These are phyloP conservation scores for Phaeosphaeriaceae sp. DNA, from an alignment of 2,329 filamentous ascomycete genomes.

Conservation along the genomic window DNA sequence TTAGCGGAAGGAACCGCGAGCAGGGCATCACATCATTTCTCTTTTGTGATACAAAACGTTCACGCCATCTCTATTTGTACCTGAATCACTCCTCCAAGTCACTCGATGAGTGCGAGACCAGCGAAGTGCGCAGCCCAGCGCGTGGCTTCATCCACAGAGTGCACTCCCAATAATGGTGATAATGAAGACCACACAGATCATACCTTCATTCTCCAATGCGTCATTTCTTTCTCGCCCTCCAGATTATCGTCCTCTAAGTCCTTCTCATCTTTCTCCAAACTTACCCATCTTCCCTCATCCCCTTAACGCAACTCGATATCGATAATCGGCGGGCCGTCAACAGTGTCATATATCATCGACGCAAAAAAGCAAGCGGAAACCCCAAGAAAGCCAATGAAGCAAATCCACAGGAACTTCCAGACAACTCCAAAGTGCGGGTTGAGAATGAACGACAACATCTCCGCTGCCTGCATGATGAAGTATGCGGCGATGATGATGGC, in stretches of 20 bases:
- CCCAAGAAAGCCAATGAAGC: neutral
- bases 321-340: neutral
- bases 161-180: too few species aligned
- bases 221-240: neutral
- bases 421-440: neutral
- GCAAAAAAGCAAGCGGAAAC: neutral
- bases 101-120: too few species aligned
- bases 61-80: too few species aligned
- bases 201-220: too few species aligned
- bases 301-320: neutral
- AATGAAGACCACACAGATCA: too few species aligned
- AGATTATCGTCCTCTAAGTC: neutral
- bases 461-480: neutral
- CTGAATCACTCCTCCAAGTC: too few species aligned
- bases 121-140: too few species aligned
- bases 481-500: neutral
- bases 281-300: neutral
- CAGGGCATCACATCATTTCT: too few species aligned
- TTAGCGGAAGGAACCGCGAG: too few species aligned
- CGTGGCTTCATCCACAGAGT: too few species aligned
- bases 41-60: too few species aligned
- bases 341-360: neutral
- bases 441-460: neutral
- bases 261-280: neutral
- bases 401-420: neutral